phyloP scores from a whole-genome alignment of 2,329 filamentous ascomycete species.

The Helminthosporium solani region DNA sequence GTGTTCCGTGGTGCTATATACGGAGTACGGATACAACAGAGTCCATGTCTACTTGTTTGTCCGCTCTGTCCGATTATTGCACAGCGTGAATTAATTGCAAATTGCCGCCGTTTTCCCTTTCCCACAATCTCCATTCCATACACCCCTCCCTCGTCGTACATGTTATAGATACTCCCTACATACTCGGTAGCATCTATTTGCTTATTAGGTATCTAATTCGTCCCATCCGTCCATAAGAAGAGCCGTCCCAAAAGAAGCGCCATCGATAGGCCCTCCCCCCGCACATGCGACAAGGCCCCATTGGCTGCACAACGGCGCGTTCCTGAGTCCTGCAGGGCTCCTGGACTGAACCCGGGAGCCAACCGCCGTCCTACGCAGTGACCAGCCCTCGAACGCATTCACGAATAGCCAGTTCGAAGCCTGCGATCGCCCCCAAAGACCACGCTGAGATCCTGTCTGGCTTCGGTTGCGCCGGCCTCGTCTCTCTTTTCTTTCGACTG shows the following conservation, averaged over 20 bases:
- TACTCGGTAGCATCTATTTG: too few relatives aligned
- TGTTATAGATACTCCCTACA: too few relatives aligned
- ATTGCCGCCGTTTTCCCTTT: too few relatives aligned
- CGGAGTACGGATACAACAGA: too few relatives aligned
- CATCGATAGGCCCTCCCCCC: conserved; percentile 1
- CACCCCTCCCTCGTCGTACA: too few relatives aligned
- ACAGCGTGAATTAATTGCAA: too few relatives aligned
- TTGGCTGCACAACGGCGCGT: conserved; percentile 15
- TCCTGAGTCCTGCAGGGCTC: conserved; percentile 23
- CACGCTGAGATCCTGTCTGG: conserved; percentile 20
- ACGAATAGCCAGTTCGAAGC: conserved; percentile 30
- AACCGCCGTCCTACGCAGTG: conserved; percentile 17
- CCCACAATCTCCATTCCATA: too few relatives aligned
- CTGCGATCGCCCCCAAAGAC: conserved; percentile 29
- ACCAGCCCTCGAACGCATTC: conserved; percentile 26
- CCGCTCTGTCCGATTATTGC: too few relatives aligned
- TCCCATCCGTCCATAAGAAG: too few relatives aligned
- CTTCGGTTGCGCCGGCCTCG: conserved; percentile 17
- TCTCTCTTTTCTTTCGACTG: conserved; percentile 30
- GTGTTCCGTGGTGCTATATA: too few relatives aligned
- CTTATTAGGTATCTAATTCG: too few relatives aligned
- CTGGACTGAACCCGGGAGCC: conserved; percentile 17
- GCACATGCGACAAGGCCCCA: conserved; percentile 4
- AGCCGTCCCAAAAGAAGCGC: not conserved
- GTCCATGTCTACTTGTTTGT: too few relatives aligned